Conservation (phyloP, 148 eudicot genomes). For the Diospyros kaki region DNA sequence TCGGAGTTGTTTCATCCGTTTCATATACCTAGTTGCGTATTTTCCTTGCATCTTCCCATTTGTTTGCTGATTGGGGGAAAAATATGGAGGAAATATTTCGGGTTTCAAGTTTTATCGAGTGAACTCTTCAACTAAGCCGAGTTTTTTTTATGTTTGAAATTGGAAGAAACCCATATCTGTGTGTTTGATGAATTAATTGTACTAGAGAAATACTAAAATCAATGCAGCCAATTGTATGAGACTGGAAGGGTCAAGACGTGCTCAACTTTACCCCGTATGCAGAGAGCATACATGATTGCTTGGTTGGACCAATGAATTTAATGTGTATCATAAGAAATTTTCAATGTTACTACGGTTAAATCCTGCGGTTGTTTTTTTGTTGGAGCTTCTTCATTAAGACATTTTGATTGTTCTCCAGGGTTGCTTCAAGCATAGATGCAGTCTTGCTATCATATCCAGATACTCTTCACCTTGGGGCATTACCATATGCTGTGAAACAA, state of each 20-base stretch:
- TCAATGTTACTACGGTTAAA: background rate
- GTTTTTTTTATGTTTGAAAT: background rate
- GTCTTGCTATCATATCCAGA: slow-evolving; percentile 85
- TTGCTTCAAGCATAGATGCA: slow-evolving; percentile 84
- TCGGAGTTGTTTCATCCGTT: background rate
- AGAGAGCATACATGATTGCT: too few species aligned
- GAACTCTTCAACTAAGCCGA: too few species aligned
- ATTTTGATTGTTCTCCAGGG: slow-evolving; percentile 42
- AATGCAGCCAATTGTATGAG: too few species aligned
- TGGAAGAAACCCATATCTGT: background rate
- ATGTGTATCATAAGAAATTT: background rate
- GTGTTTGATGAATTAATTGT: too few species aligned
- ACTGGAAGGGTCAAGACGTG: too few species aligned
- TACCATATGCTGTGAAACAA: slow-evolving; percentile 91
- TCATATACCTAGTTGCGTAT: background rate
- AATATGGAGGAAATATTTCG: background rate
- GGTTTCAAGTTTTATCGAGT: too few species aligned
- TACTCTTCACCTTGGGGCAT: slow-evolving; percentile 86
- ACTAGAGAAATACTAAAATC: too few species aligned
- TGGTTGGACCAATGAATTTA: background rate
- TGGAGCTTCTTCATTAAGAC: background rate
- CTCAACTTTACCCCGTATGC: too few species aligned
- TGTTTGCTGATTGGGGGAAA: background rate
- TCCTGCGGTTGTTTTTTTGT: background rate
- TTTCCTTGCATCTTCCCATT: background rate